A percentile compares a stretch with the other conserved stretches of the same genome.
phyloP scores from a whole-genome alignment of 305 asterid genomes.

The Salvia sclarea region DNA sequence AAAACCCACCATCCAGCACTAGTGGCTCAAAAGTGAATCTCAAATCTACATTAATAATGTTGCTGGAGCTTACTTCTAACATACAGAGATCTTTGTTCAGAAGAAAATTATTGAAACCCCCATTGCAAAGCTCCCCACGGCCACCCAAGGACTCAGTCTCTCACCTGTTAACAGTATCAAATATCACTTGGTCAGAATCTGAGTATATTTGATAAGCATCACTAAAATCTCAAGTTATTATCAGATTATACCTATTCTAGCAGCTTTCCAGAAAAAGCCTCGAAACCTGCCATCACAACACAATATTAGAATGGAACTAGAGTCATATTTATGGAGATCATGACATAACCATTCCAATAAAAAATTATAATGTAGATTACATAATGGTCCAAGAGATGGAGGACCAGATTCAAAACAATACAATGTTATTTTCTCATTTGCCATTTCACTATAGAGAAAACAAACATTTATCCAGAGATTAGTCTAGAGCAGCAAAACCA shows the following conservation, averaged over 20 bases:
- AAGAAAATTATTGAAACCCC: slow-evolving; percentile 81
- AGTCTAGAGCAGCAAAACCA: background rate
- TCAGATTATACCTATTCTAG: slow-evolving; percentile 58
- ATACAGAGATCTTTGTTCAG: slow-evolving; percentile 37
- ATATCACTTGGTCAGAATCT: slow-evolving; percentile 12
- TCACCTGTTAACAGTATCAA: slow-evolving; percentile 57
- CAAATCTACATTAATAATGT: slow-evolving; percentile 25
- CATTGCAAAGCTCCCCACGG: slow-evolving; percentile 75
- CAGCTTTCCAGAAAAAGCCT: slow-evolving; percentile 90
- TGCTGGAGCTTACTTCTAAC: slow-evolving; percentile 23
- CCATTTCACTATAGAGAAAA: slow-evolving; percentile 4
- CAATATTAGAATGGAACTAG: slow-evolving; percentile 33
- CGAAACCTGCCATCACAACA: slow-evolving; percentile 66
- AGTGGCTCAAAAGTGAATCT: slow-evolving; percentile 6
- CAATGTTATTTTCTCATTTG: background rate
- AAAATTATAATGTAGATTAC: background rate
- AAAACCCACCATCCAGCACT: slow-evolving; percentile 16
- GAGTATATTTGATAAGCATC: slow-evolving; percentile 12
- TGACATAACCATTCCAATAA: background rate
- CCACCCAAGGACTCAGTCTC: slow-evolving; percentile 91
- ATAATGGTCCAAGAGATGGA: slow-evolving; percentile 3
- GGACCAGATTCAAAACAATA: slow-evolving; percentile 17
- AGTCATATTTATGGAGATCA: background rate
- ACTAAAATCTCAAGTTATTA: slow-evolving; percentile 9
- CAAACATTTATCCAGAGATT: background rate